Percentiles rank a stretch among this genome's conserved stretches.
These are phyloP conservation scores for Lasiodiplodia citricola DNA, from an alignment of 2,329 filamentous ascomycete genomes.

Conservation along the genomic window DNA sequence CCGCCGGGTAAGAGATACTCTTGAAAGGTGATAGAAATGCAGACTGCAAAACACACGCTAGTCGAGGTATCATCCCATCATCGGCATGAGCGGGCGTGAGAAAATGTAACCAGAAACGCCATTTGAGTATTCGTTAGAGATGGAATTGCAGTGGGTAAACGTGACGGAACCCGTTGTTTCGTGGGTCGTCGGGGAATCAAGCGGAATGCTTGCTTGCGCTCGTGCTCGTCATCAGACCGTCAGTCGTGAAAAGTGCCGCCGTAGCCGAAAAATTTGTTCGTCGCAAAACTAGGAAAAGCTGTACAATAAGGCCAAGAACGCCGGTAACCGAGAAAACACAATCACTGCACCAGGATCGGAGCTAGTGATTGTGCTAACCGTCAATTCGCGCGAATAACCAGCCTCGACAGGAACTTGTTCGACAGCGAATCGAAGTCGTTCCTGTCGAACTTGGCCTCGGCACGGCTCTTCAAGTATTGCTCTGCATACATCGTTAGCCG, in stretches of 20 bases:
- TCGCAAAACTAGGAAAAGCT: slow-evolving; percentile 26
- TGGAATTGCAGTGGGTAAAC: slow-evolving; percentile 24
- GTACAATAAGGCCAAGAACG: slow-evolving; percentile 24
- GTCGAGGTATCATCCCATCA: slow-evolving; percentile 27
- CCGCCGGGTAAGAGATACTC: slow-evolving; percentile 17
- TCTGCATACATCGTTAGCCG: slow-evolving; percentile 60
- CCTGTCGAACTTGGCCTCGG: slow-evolving; percentile 82
- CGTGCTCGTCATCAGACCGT: slow-evolving; percentile 26
- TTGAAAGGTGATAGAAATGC: slow-evolving; percentile 19
- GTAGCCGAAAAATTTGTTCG: slow-evolving; percentile 24
- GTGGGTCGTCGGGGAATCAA: slow-evolving; percentile 25
- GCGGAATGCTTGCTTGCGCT: slow-evolving; percentile 24
- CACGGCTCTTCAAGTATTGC: slow-evolving; percentile 80
- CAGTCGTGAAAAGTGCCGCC: slow-evolving; percentile 27
- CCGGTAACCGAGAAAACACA: slow-evolving; percentile 8
- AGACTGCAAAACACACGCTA: slow-evolving; percentile 21
- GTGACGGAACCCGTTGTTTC: slow-evolving; percentile 16
- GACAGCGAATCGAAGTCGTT: slow-evolving; percentile 93
- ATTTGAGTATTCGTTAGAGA: slow-evolving; percentile 23
- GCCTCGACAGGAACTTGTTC: slow-evolving; percentile 95
- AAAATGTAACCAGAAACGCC: slow-evolving; percentile 16
- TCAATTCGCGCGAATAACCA: slow-evolving; percentile 92
- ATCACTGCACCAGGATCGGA: slow-evolving; percentile 3
- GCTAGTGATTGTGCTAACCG: slow-evolving; percentile 22
- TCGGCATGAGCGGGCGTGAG: slow-evolving; percentile 25